These are phyloP conservation scores for Tricholoma terreum DNA, from an alignment of 768 basidiomycete genomes.

Conservation along the genomic window DNA sequence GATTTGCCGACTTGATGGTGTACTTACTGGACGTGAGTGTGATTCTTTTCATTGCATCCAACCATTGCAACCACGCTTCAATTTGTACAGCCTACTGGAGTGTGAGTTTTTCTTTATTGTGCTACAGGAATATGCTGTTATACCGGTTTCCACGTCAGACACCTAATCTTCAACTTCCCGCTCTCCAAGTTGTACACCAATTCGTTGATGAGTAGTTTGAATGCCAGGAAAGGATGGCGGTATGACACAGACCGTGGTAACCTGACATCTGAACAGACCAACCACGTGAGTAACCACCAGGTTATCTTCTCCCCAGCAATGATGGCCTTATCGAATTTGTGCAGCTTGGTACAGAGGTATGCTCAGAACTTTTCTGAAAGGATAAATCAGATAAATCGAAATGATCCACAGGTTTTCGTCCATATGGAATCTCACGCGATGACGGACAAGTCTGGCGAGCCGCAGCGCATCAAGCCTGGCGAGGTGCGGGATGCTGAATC, in stretches of 20 bases:
- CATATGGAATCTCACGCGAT: too few species aligned
- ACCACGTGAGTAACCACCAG: neutral
- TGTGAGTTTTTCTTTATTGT: conserved; percentile 15
- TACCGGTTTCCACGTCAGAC: conserved; percentile 17
- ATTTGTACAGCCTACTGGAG: conserved; percentile 18
- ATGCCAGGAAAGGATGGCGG: conserved; percentile 31
- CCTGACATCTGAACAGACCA: neutral
- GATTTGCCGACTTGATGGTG: conserved; percentile 25
- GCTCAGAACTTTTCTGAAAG: too few species aligned
- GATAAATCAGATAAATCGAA: too few species aligned
- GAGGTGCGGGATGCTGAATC: too few species aligned
- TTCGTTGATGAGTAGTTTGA: conserved; percentile 38
- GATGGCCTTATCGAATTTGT: too few species aligned
- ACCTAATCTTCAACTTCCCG: conserved; percentile 37
- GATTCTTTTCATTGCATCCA: neutral
- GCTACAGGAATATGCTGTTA: neutral
- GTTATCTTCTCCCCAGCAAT: too few species aligned
- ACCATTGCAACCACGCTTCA: neutral
- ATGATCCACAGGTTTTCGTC: too few species aligned
- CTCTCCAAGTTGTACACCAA: conserved; percentile 41
- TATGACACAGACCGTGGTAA: conserved; percentile 1
- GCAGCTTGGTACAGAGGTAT: too few species aligned
- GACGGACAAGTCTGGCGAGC: too few species aligned
- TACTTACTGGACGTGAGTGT: conserved; percentile 22
- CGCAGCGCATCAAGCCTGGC: too few species aligned